Base-by-base conservation (phyloP, 805 yeast genomes). In the Yamadazyma laniorum region DNA sequence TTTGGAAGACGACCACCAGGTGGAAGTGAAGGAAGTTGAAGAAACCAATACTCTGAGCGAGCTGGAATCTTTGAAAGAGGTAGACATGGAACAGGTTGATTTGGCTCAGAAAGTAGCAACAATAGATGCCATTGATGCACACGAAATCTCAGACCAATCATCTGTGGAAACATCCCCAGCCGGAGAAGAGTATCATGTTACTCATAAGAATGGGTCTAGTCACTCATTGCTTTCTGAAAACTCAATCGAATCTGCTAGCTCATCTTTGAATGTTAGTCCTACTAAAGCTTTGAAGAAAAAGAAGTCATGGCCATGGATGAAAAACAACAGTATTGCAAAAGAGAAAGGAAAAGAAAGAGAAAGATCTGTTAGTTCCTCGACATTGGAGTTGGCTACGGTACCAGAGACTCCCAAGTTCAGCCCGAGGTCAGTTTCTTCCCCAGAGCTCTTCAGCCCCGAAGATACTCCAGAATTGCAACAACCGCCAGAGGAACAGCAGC, bases 271-370 rank as follows among this genome's bases (percentile, higher is more conserved):
- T 23, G 29, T 54, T 49, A 48, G 51, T 44, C 44, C 45, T 13
- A 30, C 37, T 8, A 43, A 38, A 18, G 34, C 34, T 29, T 48
- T 59, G 33, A 51, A 56, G 37, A 62, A 61, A 52, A 68, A 65
- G 51, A 64, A 65, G 44, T 56, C 67, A 11, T 68, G 73, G 73
- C 58, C 59, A 7, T 68, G 73, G 74, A 47, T 63, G 42, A 43
- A 34, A 18, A 35, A 30, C 23, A 35, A 29, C 11, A 40, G 26
- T 56, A 58, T 39, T 59, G 40, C 28, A 18, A 32, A 28, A 18
- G 19, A 13, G 17, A 21, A 18, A 13, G 29, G 19, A 5, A 26
- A 17, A 13, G 38, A 40, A 18, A 48, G 53, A 37, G 56, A 59
- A 27, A 49, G 67, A 28, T 53, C 65, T 1, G 46, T 54, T 3